These are phyloP conservation scores for Lactifluus pinguis DNA, from an alignment of 768 basidiomycete genomes.

Conservation along the genomic window DNA sequence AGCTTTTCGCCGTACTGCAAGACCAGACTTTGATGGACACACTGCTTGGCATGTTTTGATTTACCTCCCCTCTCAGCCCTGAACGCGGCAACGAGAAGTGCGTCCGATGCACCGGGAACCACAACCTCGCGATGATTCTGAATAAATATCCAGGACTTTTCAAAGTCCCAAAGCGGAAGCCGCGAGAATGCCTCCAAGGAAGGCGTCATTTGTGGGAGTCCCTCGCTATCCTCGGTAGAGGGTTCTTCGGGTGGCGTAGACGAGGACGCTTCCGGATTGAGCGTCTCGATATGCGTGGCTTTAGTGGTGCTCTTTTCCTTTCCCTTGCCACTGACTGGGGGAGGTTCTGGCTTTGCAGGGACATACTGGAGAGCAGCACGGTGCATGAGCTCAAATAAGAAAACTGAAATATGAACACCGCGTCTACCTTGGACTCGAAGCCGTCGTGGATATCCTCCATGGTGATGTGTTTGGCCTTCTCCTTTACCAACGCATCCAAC, in stretches of 20 bases:
- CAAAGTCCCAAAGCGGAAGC: slow-evolving; percentile 62
- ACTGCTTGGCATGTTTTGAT: slow-evolving; percentile 65
- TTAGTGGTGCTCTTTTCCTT: slow-evolving; percentile 39
- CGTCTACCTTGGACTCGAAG: slow-evolving; percentile 60
- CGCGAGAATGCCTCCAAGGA: slow-evolving; percentile 69
- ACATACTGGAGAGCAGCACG: slow-evolving; percentile 45
- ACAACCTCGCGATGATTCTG: slow-evolving; percentile 79
- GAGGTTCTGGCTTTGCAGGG: slow-evolving; percentile 60
- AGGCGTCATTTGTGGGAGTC: slow-evolving; percentile 74
- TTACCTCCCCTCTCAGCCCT: slow-evolving; percentile 64
- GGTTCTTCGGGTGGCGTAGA: slow-evolving; percentile 11
- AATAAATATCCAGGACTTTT: slow-evolving; percentile 76
- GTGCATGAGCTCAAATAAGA: not conserved
- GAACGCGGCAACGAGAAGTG: slow-evolving; percentile 87
- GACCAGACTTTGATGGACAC: slow-evolving; percentile 87
- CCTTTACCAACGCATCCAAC: slow-evolving; percentile 52
- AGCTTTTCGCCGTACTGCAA: slow-evolving; percentile 93
- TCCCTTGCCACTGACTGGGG: slow-evolving; percentile 36
- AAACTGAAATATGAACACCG: not conserved
- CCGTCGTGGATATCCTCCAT: slow-evolving; percentile 91
- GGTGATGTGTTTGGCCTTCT: slow-evolving; percentile 89
- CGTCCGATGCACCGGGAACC: slow-evolving; percentile 81
- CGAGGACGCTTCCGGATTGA: slow-evolving; percentile 38
- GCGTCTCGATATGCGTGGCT: slow-evolving; percentile 55
- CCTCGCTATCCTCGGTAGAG: slow-evolving; percentile 23